Conservation (phyloP, 345 rosid genomes). For the Syzygium aqueum region DNA sequence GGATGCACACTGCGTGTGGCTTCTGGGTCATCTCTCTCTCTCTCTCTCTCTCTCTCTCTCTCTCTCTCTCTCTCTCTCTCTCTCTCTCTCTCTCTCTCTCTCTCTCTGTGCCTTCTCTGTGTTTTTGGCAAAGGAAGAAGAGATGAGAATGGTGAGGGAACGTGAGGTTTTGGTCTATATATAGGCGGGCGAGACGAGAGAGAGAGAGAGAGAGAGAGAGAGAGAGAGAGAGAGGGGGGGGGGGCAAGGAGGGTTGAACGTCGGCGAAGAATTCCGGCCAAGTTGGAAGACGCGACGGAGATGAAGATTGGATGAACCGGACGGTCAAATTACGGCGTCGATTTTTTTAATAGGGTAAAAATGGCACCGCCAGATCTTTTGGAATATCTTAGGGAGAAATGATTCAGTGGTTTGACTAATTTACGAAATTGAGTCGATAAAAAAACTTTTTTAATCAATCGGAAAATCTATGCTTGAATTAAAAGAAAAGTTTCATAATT, state of each 20-base stretch:
- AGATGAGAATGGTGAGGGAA: neutral
- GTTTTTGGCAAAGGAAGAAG: neutral
- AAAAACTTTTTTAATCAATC: neutral
- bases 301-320: neutral
- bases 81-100: neutral
- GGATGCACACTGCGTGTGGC: neutral
- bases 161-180: neutral
- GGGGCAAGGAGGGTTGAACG: neutral
- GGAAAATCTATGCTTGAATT: too few relatives aligned
- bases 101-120: neutral
- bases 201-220: too few relatives aligned
- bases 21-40: neutral
- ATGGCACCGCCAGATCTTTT: neutral
- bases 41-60: conserved; percentile 4
- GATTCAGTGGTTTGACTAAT: neutral
- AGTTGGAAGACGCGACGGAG: neutral
- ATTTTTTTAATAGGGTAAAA: too few relatives aligned
- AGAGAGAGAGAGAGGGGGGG: too few relatives aligned
- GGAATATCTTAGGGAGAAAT: neutral
- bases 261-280: neutral
- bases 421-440: neutral
- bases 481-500: too few relatives aligned
- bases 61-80: neutral
- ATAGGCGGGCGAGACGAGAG: neutral
- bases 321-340: too few relatives aligned